Conservation (phyloP, 2,329 filamentous ascomycete genomes). For the Aureobasidium sp. region DNA sequence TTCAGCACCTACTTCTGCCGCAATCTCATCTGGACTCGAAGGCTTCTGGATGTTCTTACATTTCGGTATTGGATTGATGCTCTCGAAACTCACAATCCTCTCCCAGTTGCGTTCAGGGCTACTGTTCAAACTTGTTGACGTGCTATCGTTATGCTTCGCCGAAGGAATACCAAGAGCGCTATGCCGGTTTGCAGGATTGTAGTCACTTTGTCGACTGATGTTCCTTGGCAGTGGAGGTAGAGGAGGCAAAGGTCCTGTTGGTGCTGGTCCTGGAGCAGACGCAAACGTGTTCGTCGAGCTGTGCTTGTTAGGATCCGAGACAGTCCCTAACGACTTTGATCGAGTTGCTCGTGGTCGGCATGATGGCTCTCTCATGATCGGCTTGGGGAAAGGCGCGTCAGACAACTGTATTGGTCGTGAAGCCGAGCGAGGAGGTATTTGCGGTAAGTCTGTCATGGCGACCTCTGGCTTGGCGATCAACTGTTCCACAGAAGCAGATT, state of each 20-base stretch:
- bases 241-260: conserved; percentile 37
- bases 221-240: conserved; percentile 30
- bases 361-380: not conserved
- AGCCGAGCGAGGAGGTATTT: not conserved
- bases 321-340: conserved; percentile 25
- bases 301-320: conserved; percentile 19
- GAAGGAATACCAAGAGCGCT: conserved; percentile 5
- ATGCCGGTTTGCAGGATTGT: conserved; percentile 7
- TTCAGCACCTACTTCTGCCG: not conserved
- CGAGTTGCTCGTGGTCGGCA: conserved; percentile 15
- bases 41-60: not conserved
- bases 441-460: not conserved
- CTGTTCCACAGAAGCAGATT: conserved; percentile 19
- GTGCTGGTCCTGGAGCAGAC: conserved; percentile 29
- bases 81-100: not conserved
- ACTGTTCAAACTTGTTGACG: conserved; percentile 7
- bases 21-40: not conserved
- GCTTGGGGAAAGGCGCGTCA: conserved; percentile 17
- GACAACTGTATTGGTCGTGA: not conserved
- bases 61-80: not conserved
- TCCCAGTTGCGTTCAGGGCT: conserved; percentile 13
- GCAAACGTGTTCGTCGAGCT: conserved; percentile 18
- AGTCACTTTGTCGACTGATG: conserved; percentile 22
- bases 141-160: not conserved
- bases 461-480: conserved; percentile 19